A percentile compares a stretch with the other conserved stretches of the same genome.
Conservation (phyloP, 2,329 filamentous ascomycete species). For the Metarhizium album region DNA sequence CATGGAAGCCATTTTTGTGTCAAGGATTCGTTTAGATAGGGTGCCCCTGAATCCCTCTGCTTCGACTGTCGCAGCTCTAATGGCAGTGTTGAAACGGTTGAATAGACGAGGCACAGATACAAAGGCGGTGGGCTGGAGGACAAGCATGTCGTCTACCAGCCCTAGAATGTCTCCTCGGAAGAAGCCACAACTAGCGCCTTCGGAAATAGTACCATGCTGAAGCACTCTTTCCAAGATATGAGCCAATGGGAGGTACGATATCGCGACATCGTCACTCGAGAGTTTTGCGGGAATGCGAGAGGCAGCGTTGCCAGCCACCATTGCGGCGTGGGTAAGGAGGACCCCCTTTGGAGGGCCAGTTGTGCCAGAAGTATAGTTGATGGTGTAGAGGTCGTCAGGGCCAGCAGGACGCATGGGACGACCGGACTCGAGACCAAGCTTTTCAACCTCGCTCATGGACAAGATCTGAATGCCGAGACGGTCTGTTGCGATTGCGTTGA, state of each 20-base stretch:
- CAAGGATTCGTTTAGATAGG: constrained; percentile 67
- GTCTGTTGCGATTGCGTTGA: constrained; percentile 63
- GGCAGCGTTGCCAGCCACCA: constrained; percentile 60
- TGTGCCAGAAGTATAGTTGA: constrained; percentile 83
- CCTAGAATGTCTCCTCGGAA: constrained; percentile 85
- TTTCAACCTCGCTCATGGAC: constrained; percentile 70
- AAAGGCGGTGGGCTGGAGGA: constrained; percentile 71
- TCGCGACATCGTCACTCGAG: constrained; percentile 45
- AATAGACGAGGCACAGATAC: constrained; percentile 87
- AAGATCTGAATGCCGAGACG: constrained; percentile 69
- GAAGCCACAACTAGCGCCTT: constrained; percentile 70
- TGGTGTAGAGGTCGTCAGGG: constrained; percentile 71
- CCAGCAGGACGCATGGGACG: constrained; percentile 60
- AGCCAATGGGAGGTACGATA: constrained; percentile 86
- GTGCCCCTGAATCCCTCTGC: constrained; percentile 70
- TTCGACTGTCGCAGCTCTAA: constrained; percentile 69
- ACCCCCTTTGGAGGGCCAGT: constrained; percentile 78
- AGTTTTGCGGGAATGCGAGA: constrained; percentile 46
- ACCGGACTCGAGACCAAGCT: constrained; percentile 59
- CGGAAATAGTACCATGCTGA: constrained; percentile 64
- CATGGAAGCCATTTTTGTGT: constrained; percentile 70
- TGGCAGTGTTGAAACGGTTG: constrained; percentile 77
- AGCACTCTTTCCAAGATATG: constrained; percentile 85
- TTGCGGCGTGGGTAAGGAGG: constrained; percentile 69
- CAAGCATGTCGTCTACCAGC: constrained; percentile 83